Evolutionary conservation across 768 basidiomycete genomes (phyloP).

Genomic region (Leccinum arenicola): DNA sequence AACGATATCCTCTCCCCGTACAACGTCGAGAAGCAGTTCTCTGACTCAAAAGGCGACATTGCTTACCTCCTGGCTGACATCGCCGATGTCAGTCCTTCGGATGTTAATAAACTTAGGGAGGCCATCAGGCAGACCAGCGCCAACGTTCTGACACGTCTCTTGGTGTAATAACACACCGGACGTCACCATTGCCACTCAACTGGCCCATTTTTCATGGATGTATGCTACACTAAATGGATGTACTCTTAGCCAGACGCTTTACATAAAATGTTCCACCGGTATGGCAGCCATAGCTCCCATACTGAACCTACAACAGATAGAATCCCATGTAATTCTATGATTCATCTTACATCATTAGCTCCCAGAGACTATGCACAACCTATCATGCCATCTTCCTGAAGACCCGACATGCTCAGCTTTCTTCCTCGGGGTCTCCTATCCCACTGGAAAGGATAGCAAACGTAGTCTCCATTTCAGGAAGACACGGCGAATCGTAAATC

Average conservation of each 20-base stretch:
- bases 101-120: constrained; percentile 76
- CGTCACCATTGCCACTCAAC: constrained; percentile 45
- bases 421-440: constrained; percentile 93
- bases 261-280: background rate
- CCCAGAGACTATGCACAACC: background rate
- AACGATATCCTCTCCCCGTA: constrained; percentile 92
- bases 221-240: constrained; percentile 15
- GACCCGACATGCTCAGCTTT: constrained; percentile 39
- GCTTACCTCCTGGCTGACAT: constrained; percentile 99
- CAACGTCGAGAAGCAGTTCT: constrained; percentile 99
- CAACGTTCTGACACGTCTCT: constrained; percentile 87
- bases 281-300: background rate
- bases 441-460: constrained; percentile 92
- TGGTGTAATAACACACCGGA: constrained; percentile 45
- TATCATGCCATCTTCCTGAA: background rate
- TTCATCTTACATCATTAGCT: constrained; percentile 7
- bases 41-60: constrained; percentile 92
- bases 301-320: constrained; percentile 11
- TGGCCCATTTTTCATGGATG: constrained; percentile 31
- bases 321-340: constrained; percentile 8
- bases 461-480: constrained; percentile 94
- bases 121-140: constrained; percentile 75
- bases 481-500: constrained; percentile 96
- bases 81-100: constrained; percentile 77
- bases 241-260: background rate